Base-by-base conservation (phyloP, 257 asterid genomes). In the Ligustrum vulgare region DNA sequence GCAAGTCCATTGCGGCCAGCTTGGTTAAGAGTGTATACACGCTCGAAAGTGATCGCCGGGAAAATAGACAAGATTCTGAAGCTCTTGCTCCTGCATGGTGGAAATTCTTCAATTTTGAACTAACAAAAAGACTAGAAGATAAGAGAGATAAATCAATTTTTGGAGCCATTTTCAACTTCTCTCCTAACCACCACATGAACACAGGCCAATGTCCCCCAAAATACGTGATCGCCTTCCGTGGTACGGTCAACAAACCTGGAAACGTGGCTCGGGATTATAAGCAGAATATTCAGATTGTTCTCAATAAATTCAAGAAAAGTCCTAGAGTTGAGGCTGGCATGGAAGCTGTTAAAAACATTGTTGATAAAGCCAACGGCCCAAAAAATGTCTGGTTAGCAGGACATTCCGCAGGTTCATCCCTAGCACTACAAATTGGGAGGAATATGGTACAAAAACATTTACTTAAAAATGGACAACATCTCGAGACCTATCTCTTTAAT, bases 81-180 rank as follows among this genome's bases (percentile, higher is more conserved):
- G 91, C 92, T 18, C 82, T 84, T 23, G 97, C 97, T 28, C 84
- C 89, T 0, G 87, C 90, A 0, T 93, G 98, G 98, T 93, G 97
- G 97, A 81, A 85, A 0, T 89, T 77, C 36, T 93, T 89, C 79
- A 70, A 84, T 34, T 89, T 93, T 85, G 80, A 16, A 2, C 45
- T 87, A 10, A 20, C 31, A 82, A 86, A 85, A 8, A 60, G 72
- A 0, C 87, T 91, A 0, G 73, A 81, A 0, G 93, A 91, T 75
- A 77, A 75, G 15, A 87, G 86, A 15, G 96, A 93, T 28, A 64
- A 66, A 58, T 92, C 97, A 0, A 45, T 70, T 72, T 90, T 89
- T 25, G 93, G 98, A 0, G 91, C 91, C 28, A 66, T 93, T 16
- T 77, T 72, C 70, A 81, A 77, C 69, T 43, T 16, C 66, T 10